phyloP scores from a whole-genome alignment of 1,284 basidiomycete species.

The Fomitopsis betulina region DNA sequence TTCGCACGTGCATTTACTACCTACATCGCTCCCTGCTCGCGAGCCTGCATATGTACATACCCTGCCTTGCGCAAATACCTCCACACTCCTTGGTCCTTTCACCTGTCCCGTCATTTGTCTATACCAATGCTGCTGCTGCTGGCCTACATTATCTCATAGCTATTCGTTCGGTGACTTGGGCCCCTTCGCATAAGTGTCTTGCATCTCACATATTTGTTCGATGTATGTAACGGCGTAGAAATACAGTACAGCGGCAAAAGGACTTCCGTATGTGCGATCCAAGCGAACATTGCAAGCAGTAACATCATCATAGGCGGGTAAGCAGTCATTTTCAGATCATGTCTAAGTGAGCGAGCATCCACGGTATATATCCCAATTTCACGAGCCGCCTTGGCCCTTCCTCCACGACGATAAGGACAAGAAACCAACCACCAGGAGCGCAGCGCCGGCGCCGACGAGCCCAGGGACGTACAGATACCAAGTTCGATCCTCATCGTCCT shows the following conservation, averaged over 20 bases:
- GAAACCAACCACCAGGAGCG: slow-evolving; percentile 71
- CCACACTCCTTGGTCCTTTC: slow-evolving; percentile 7
- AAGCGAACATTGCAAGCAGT: not conserved
- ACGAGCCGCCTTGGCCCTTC: slow-evolving; percentile 33
- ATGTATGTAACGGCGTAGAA: slow-evolving; percentile 6
- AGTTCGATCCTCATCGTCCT: slow-evolving; percentile 58
- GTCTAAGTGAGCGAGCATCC: not conserved
- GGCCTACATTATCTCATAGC: slow-evolving; percentile 6
- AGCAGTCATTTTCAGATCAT: not conserved
- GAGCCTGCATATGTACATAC: slow-evolving; percentile 6
- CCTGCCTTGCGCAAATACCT: not conserved
- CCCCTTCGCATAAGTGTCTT: not conserved
- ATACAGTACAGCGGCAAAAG: slow-evolving; percentile 6
- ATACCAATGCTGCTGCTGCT: slow-evolving; percentile 1
- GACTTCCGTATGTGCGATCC: not conserved
- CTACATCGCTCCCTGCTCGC: not conserved
- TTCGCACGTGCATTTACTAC: not conserved
- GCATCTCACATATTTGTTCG: not conserved
- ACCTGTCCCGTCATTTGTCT: not conserved
- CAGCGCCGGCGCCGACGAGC: slow-evolving; percentile 73
- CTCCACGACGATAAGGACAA: slow-evolving; percentile 74
- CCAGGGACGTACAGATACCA: slow-evolving; percentile 77
- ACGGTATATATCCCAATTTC: not conserved
- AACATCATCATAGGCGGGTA: not conserved
- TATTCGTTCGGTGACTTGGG: slow-evolving; percentile 5